Conservation (phyloP, 2,329 filamentous ascomycete species). For the Boeremia exigua region DNA sequence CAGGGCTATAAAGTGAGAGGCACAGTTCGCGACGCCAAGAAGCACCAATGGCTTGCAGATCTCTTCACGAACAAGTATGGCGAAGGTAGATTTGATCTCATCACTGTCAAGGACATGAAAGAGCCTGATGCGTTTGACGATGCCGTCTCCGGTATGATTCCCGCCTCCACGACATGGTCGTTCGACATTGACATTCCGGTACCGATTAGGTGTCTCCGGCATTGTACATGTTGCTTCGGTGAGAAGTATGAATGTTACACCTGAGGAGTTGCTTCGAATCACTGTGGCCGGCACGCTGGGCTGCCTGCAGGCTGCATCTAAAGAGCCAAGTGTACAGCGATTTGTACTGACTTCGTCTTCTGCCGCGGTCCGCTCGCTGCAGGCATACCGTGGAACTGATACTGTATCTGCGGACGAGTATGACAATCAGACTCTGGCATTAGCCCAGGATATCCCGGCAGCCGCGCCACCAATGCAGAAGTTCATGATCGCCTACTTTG, state of each 20-base stretch:
- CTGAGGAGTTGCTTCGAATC: constrained; percentile 22
- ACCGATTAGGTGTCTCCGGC: background rate
- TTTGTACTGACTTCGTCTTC: constrained; percentile 53
- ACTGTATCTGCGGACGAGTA: constrained; percentile 39
- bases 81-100: background rate
- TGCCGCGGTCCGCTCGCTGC: constrained; percentile 27
- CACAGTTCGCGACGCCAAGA: constrained; percentile 31
- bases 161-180: background rate
- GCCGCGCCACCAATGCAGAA: constrained; percentile 25
- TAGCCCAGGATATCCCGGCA: constrained; percentile 34
- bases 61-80: constrained; percentile 31
- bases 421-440: constrained; percentile 40
- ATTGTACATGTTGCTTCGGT: background rate
- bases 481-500: constrained; percentile 45
- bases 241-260: background rate
- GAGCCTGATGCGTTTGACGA: background rate
- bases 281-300: constrained; percentile 47
- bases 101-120: background rate
- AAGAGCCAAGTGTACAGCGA: constrained; percentile 50
- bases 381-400: constrained; percentile 39
- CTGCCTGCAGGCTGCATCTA: constrained; percentile 50
- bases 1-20: constrained; percentile 41
- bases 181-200: background rate
- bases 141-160: background rate
- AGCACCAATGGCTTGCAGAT: constrained; percentile 32